A percentile compares a stretch with the other conserved stretches of the same genome.
phyloP scores from a whole-genome alignment of 1,284 basidiomycete species.

The Ganoderma lingzhi region DNA sequence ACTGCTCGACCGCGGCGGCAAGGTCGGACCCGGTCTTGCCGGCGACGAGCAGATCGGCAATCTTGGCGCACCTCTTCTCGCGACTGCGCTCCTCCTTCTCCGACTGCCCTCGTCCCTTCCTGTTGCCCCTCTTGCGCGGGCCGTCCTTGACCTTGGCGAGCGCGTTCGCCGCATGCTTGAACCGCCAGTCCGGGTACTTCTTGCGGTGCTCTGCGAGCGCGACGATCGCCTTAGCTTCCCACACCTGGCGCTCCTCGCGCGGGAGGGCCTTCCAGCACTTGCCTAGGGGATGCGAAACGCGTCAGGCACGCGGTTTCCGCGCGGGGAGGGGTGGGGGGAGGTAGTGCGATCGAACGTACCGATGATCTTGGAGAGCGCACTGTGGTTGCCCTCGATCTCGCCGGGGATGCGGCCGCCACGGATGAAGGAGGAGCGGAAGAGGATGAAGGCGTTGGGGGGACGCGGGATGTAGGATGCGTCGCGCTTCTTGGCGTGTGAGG shows the following conservation, averaged over 20 bases:
- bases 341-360: constrained; percentile 38
- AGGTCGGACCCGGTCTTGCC: constrained; percentile 59
- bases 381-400: constrained; percentile 82
- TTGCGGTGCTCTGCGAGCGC: constrained; percentile 82
- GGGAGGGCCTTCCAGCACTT: constrained; percentile 70
- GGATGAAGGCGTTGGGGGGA: constrained; percentile 94
- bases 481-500: constrained; percentile 54
- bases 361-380: constrained; percentile 64
- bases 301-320: constrained; percentile 28
- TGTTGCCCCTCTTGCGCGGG: constrained; percentile 38
- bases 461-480: constrained; percentile 82
- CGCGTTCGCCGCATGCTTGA: constrained; percentile 67
- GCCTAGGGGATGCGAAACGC: constrained; percentile 43
- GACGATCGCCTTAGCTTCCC: constrained; percentile 78
- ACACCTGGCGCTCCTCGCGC: constrained; percentile 68
- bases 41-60: constrained; percentile 58
- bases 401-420: constrained; percentile 78
- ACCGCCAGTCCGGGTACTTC: constrained; percentile 81
- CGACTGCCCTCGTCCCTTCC: constrained; percentile 48
- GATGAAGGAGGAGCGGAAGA: constrained; percentile 92
- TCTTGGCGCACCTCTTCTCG: constrained; percentile 54
- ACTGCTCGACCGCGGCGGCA: constrained; percentile 55
- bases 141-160: constrained; percentile 57
- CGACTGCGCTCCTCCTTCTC: constrained; percentile 49
- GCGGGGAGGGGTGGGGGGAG: constrained; percentile 1